Conservation (phyloP, 1,284 basidiomycete species). For the Schizopora paradoxa region DNA sequence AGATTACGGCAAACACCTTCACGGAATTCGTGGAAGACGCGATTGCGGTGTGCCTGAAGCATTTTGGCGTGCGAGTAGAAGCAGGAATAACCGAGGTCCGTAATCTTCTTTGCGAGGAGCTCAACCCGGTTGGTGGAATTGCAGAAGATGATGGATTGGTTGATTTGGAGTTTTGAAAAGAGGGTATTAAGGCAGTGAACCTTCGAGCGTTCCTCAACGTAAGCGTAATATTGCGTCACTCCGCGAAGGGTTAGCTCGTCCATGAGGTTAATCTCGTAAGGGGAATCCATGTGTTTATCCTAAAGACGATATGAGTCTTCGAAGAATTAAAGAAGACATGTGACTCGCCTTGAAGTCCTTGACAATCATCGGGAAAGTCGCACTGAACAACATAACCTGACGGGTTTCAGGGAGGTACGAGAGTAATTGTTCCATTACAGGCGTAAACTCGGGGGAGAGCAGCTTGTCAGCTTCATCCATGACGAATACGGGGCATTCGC, state of each 20-base stretch:
- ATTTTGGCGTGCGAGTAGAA: constrained; percentile 99
- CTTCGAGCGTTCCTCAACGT: constrained; percentile 98
- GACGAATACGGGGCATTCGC: constrained; percentile 92
- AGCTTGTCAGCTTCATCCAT: constrained; percentile 99
- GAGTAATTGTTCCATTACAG: constrained; percentile 96
- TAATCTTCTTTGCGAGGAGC: constrained; percentile 97
- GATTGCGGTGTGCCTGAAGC: constrained; percentile 97
- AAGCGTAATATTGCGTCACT: constrained; percentile 99
- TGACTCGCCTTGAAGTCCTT: constrained; percentile 91
- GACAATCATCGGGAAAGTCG: constrained; percentile 98
- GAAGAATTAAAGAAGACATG: constrained; percentile 5
- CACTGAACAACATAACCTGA: constrained; percentile 99
- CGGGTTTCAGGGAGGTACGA: constrained; percentile 80
- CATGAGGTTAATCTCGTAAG: constrained; percentile 99
- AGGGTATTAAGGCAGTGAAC: constrained; percentile 98
- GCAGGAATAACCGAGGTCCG: constrained; percentile 98
- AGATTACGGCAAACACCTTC: constrained; percentile 97
- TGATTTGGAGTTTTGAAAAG: constrained; percentile 99
- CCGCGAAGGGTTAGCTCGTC: constrained; percentile 97
- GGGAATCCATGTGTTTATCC: constrained; percentile 97
- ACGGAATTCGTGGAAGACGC: constrained; percentile 99
- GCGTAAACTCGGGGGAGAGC: constrained; percentile 94
- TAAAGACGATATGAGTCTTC: constrained; percentile 28
- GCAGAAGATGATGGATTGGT: constrained; percentile 99
- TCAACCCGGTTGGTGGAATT: constrained; percentile 99